phyloP scores from a whole-genome alignment of 768 basidiomycete genomes.

The Harrya chromipes region DNA sequence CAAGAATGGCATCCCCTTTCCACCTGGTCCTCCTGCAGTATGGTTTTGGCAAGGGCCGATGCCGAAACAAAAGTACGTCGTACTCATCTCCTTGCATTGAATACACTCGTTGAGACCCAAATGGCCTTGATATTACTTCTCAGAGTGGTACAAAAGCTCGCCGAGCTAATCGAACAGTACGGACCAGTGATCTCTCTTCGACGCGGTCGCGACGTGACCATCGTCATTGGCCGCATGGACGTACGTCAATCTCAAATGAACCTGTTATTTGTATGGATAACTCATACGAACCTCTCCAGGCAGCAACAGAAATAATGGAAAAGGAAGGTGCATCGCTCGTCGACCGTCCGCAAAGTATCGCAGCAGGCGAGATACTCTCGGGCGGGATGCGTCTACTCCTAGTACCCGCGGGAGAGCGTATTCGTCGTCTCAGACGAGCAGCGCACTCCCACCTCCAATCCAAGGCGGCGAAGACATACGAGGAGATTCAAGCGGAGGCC shows the following conservation, averaged over 20 bases:
- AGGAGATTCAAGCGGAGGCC: conserved; percentile 40
- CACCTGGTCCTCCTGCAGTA: no score
- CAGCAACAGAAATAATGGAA: conserved; percentile 59
- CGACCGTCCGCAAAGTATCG: conserved; percentile 48
- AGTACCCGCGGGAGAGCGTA: conserved; percentile 47
- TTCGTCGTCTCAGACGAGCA: conserved; percentile 54
- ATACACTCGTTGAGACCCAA: no score
- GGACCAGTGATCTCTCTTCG: conserved; percentile 16
- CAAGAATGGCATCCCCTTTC: no score
- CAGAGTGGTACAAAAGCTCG: neutral
- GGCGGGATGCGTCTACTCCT: conserved; percentile 53
- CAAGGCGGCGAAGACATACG: conserved; percentile 43
- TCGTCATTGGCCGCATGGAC: conserved; percentile 4
- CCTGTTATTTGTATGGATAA: neutral
- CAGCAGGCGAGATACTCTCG: conserved; percentile 52
- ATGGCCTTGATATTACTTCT: no score
- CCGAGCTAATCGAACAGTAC: neutral
- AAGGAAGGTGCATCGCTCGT: conserved; percentile 49
- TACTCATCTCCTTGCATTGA: neutral
- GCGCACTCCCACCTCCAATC: conserved; percentile 53
- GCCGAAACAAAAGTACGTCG: neutral
- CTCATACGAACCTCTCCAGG: conserved; percentile 41
- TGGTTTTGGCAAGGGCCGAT: no score
- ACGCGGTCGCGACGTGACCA: conserved; percentile 19
- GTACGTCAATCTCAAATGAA: neutral